Conservation (phyloP, 805 yeast species). For the Ogataea naganishii region DNA sequence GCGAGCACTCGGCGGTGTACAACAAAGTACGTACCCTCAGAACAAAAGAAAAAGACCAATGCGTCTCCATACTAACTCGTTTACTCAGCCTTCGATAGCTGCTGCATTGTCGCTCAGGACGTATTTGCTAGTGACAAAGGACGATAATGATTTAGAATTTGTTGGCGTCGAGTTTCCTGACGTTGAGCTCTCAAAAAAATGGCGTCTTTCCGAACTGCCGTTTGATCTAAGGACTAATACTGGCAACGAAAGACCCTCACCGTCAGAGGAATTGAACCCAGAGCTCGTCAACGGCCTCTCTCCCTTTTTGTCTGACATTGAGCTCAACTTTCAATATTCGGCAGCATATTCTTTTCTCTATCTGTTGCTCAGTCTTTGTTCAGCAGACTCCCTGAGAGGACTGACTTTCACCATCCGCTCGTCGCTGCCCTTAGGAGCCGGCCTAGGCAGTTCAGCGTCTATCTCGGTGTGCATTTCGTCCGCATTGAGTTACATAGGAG, state of each 20-base stretch:
- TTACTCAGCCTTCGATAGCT: constrained; percentile 76
- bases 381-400: constrained; percentile 34
- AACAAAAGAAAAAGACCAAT: neutral
- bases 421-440: constrained; percentile 92
- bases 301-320: constrained; percentile 33
- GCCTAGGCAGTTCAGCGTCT: constrained; percentile 91
- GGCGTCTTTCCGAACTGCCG: constrained; percentile 58
- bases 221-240: constrained; percentile 32
- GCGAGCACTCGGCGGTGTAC: constrained; percentile 95
- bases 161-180: constrained; percentile 78
- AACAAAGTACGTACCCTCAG: constrained; percentile 38
- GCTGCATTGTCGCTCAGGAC: constrained; percentile 87
- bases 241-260: constrained; percentile 17
- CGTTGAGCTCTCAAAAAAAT: constrained; percentile 53
- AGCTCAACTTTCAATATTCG: constrained; percentile 54
- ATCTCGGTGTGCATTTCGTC: constrained; percentile 76
- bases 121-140: constrained; percentile 56
- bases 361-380: constrained; percentile 54
- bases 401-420: constrained; percentile 62
- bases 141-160: constrained; percentile 26
- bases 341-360: constrained; percentile 84
- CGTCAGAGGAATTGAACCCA: constrained; percentile 50
- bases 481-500: constrained; percentile 58
- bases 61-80: constrained; percentile 1
- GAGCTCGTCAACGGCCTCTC: constrained; percentile 45